Conservation (phyloP, 352 stramenopile genomes). For the Phytophthora sansomeana region DNA sequence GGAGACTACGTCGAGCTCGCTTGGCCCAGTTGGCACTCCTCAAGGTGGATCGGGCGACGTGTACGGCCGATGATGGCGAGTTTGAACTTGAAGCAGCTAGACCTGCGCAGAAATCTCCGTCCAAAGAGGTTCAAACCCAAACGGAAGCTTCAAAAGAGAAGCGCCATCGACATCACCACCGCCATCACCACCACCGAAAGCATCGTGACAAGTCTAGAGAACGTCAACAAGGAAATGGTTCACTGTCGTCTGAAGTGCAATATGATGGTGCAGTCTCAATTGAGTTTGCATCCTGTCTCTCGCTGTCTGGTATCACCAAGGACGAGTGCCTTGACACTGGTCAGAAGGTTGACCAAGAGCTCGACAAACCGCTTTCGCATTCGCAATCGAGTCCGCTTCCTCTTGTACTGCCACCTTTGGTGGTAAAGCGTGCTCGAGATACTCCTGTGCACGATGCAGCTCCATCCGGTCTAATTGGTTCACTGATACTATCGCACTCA, state of each 20-base stretch:
- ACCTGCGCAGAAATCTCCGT: slow-evolving; percentile 14
- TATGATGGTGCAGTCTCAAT: background rate
- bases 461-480: slow-evolving; percentile 15
- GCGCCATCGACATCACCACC: slow-evolving; percentile 17
- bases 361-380: background rate
- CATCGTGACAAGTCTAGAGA: slow-evolving; percentile 24
- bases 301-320: background rate
- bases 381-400: slow-evolving; percentile 1
- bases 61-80: slow-evolving; percentile 15
- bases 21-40: slow-evolving; percentile 19
- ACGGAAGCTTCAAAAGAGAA: slow-evolving; percentile 18
- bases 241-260: background rate
- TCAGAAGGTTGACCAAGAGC: slow-evolving; percentile 9
- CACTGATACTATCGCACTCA: slow-evolving; percentile 17
- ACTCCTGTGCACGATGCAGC: slow-evolving; percentile 16
- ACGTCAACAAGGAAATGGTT: slow-evolving; percentile 1
- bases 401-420: slow-evolving; percentile 28
- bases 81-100: background rate
- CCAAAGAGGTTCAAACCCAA: slow-evolving; percentile 38
- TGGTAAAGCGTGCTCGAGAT: slow-evolving; percentile 23
- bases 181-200: slow-evolving; percentile 29
- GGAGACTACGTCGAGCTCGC: slow-evolving; percentile 41
- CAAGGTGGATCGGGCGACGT: slow-evolving; percentile 32
- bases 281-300: background rate
- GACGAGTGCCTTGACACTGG: slow-evolving; percentile 3